Evolutionary conservation across 1,284 basidiomycete genomes (phyloP), one percentile per base, ranked within the genome.

Genomic region (Tetrapyrgos nigripes): DNA sequence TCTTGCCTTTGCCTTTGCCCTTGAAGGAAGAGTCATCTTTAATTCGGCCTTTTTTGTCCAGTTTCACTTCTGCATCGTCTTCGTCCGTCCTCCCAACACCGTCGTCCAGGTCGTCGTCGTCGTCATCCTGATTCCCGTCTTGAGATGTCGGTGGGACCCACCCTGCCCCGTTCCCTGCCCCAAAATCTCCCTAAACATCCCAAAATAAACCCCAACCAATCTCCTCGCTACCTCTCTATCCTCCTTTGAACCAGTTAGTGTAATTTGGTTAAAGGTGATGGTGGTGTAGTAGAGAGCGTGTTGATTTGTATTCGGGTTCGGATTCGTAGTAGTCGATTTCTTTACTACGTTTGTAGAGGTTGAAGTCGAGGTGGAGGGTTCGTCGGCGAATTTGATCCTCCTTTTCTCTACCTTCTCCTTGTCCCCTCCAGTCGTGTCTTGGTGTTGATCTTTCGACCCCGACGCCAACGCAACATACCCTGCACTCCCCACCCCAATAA

Each of bases 261-360:
- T 88, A 61, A 97, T 90, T 76, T 98, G 97, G 74, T 98, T 98
- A 66, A 98, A 86, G 1, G 96, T 97, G 66, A 98, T 94, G 17
- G 93, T 82, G 26, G 94, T 89, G 71, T 98, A 98, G 76, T 98
- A 99, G 60, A 90, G 85, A 0, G 88, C 89, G 70, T 96, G 94
- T 5, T 78, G 75, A 55, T 85, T 84, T 19, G 79, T 77, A 5
- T 74, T 68, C 61, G 75, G 75, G 40, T 66, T 72, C 53, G 74
- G 71, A 62, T 76, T 76, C 54, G 74, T 75, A 3, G 60, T 58
- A 27, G 71, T 64, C 26, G 66, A 64, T 43, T 67, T 65, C 19
- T 64, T 56, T 33, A 67, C 51, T 57, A 8, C 14, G 9, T 77
- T 76, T 2, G 69, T 52, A 10, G 55, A 19, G 14, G 50, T 13